A percentile compares a stretch with the other conserved stretches of the same genome.
These are phyloP conservation scores for Claviceps africana DNA, from an alignment of 2,329 filamentous ascomycete genomes.

Conservation along the genomic window DNA sequence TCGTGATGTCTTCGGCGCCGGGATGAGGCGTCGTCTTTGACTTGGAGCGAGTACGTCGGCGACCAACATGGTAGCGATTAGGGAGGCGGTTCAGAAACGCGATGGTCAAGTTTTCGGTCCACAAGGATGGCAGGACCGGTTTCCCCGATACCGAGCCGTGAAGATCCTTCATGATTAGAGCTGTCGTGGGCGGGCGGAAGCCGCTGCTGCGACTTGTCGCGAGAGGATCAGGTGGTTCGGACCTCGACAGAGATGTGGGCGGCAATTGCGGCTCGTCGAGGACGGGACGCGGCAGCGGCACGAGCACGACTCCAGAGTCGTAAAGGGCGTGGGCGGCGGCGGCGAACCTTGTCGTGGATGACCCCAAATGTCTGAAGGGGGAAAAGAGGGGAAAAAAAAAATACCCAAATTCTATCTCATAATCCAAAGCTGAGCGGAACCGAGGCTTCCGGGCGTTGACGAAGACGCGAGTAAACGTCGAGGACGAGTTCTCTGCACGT, in stretches of 20 bases:
- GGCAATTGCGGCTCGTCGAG: background rate
- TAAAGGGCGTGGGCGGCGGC: background rate
- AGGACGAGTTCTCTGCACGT: slow-evolving; percentile 5
- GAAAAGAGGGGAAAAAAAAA: slow-evolving; percentile 7
- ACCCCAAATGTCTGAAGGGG: slow-evolving; percentile 10
- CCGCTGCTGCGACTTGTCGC: slow-evolving; percentile 5
- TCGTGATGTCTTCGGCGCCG: slow-evolving; percentile 48
- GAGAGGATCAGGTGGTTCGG: slow-evolving; percentile 2
- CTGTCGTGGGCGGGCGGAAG: slow-evolving; percentile 4
- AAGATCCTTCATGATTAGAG: slow-evolving; percentile 24
- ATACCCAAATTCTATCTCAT: slow-evolving; percentile 24
- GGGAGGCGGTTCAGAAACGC: slow-evolving; percentile 29
- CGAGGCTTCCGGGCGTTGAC: slow-evolving; percentile 3
- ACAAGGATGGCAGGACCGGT: slow-evolving; percentile 26
- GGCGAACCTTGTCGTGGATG: slow-evolving; percentile 8
- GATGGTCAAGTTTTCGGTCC: slow-evolving; percentile 27
- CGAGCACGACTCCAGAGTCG: background rate
- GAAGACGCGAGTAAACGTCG: slow-evolving; percentile 1
- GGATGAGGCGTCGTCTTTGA: slow-evolving; percentile 18
- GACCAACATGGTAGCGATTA: slow-evolving; percentile 24
- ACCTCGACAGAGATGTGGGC: slow-evolving; percentile 4
- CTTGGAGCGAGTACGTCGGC: slow-evolving; percentile 25
- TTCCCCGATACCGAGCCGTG: slow-evolving; percentile 24
- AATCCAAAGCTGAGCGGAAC: slow-evolving; percentile 14
- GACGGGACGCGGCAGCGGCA: slow-evolving; percentile 1